Evolutionary conservation across 2,329 filamentous ascomycete species (phyloP), one percentile per base, ranked within the genome.

Genomic region (Penicillium sp.): DNA sequence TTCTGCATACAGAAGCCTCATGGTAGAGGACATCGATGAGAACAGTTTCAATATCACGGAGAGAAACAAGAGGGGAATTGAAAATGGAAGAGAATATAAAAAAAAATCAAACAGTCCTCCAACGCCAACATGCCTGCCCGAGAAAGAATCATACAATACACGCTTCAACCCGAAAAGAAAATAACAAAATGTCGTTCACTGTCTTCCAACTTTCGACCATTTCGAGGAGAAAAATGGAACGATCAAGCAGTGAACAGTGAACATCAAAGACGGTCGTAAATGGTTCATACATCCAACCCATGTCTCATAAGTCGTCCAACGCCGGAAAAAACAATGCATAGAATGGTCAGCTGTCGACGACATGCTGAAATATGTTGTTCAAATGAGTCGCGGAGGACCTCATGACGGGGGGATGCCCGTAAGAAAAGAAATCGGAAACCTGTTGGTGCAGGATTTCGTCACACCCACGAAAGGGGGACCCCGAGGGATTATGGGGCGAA

Each of bases 261-360:
- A 62, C 55, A 52, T 56, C 57, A 59, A 47, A 58, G 44, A 59
- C 45, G 56, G 60, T 60, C 61, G 59, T 62, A 67, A 65, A 64
- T 61, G 54, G 60, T 61, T 67, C 67, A 69, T 63, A 67, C 66
- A 68, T 65, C 67, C 67, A 61, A 63, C 66, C 66, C 61, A 62
- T 62, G 59, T 59, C 53, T 70, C 61, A 50, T 66, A 63, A 67
- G 57, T 64, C 60, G 63, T 64, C 60, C 58, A 56, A 72, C 68
- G 67, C 68, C 68, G 57, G 24, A 27, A 57, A 57, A 40, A 65
- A 65, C 39, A 62, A 68, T 70, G 66, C 67, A 63, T 50, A 45
- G 34, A 59, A 59, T 57, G 45, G 47, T 52, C 49, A 59, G 57
- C 54, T 52, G 49, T 48, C 57, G n/a, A 32, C 40, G 29, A 41